phyloP scores from a whole-genome alignment of 768 basidiomycete genomes.

The Boletus subparvulus region DNA sequence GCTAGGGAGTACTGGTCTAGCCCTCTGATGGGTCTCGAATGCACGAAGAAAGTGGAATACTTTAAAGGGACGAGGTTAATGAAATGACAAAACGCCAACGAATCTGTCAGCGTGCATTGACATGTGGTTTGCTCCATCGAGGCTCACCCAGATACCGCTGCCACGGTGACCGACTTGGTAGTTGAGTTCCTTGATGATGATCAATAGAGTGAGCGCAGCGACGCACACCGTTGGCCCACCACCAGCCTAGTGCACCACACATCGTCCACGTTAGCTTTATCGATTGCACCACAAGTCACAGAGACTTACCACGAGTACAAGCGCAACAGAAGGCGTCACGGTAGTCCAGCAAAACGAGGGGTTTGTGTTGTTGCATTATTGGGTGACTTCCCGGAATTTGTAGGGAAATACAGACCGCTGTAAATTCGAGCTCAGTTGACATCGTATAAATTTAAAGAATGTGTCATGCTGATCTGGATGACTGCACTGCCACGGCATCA shows the following conservation, averaged over 20 bases:
- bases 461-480: no score
- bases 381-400: no score
- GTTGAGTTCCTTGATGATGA: slow-evolving; percentile 46
- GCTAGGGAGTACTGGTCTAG: slow-evolving; percentile 27
- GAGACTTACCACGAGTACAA: slow-evolving; percentile 22
- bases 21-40: slow-evolving; percentile 37
- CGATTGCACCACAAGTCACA: not conserved
- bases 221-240: slow-evolving; percentile 33
- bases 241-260: slow-evolving; percentile 18
- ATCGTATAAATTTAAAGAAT: no score
- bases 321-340: slow-evolving; percentile 11
- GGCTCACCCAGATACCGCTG: slow-evolving; percentile 38
- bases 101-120: not conserved
- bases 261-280: not conserved
- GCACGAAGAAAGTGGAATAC: slow-evolving; percentile 41
- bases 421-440: not conserved
- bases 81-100: not conserved
- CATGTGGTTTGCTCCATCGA: not conserved
- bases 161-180: slow-evolving; percentile 40
- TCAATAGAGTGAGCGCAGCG: slow-evolving; percentile 35
- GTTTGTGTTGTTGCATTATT: no score
- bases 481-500: no score
- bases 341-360: not conserved
- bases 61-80: slow-evolving; percentile 41
- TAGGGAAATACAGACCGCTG: no score